Conservation (phyloP, 2,329 filamentous ascomycete genomes). For the Corinectria fuckeliana region DNA sequence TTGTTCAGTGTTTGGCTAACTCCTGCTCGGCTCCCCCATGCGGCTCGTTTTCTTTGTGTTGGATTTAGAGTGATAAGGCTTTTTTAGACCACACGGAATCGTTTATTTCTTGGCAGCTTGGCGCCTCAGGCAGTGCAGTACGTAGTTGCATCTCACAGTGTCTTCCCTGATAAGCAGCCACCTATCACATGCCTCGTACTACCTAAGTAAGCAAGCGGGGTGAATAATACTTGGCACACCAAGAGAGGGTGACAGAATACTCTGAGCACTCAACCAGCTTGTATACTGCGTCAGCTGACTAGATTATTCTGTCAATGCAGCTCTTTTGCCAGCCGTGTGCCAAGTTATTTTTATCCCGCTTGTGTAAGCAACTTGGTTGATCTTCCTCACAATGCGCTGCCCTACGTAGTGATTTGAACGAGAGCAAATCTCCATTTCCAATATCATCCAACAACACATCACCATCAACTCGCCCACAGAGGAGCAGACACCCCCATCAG, state of each 20-base stretch:
- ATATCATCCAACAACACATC: too few relatives aligned
- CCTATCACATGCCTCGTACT: background rate
- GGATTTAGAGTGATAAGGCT: too few relatives aligned
- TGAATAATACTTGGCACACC: background rate
- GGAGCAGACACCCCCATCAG: background rate
- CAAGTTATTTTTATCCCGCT: background rate
- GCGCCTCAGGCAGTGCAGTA: background rate
- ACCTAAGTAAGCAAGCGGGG: too few relatives aligned
- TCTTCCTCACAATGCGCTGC: too few relatives aligned
- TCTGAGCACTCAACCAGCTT: background rate
- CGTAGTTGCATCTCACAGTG: too few relatives aligned
- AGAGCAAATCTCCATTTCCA: too few relatives aligned
- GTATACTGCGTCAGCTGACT: background rate
- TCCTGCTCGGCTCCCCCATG: background rate
- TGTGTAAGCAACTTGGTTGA: too few relatives aligned
- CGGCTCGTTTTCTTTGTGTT: background rate
- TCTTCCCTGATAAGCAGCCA: background rate
- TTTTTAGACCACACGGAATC: background rate
- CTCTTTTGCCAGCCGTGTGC: too few relatives aligned
- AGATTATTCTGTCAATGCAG: too few relatives aligned
- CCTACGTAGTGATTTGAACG: background rate
- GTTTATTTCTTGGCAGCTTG: background rate
- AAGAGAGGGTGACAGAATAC: too few relatives aligned
- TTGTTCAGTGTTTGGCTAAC: constrained; percentile 12
- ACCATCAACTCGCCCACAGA: too few relatives aligned